Evolutionary conservation across 805 yeast genomes (phyloP).

Genomic region (Diddensiella caesifluorescens): DNA sequence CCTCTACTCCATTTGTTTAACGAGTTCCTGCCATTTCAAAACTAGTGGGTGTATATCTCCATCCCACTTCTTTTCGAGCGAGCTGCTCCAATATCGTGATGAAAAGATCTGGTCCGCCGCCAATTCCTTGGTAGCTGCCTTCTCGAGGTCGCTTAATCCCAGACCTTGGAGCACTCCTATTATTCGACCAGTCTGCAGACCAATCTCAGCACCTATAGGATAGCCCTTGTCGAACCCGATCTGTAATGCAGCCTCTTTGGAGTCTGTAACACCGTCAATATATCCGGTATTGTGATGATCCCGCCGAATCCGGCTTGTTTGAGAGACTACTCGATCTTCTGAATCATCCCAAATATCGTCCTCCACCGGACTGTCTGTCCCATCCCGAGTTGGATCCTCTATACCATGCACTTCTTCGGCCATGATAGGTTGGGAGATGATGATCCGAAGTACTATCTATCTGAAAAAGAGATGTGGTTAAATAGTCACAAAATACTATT

Average conservation of each 20-base stretch:
- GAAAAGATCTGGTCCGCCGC: slow-evolving; percentile 54
- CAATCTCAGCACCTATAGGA: slow-evolving; percentile 68
- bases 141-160: slow-evolving; percentile 30
- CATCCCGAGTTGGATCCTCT: too few relatives aligned
- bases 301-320: slow-evolving; percentile 31
- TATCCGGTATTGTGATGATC: slow-evolving; percentile 77
- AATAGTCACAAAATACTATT: too few relatives aligned
- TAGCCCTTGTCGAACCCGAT: slow-evolving; percentile 77
- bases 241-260: slow-evolving; percentile 68
- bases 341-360: slow-evolving; percentile 2
- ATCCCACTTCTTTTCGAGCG: slow-evolving; percentile 26
- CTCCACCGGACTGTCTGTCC: too few relatives aligned
- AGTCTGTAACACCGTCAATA: slow-evolving; percentile 65
- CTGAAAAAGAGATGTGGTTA: too few relatives aligned
- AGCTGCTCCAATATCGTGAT: slow-evolving; percentile 46
- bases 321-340: slow-evolving; percentile 9
- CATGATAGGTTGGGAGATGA: too few relatives aligned
- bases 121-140: slow-evolving; percentile 42
- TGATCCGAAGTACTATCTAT: too few relatives aligned
- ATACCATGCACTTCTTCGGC: too few relatives aligned
- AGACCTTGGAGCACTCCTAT: slow-evolving; percentile 48
- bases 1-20: slow-evolving; percentile 1
- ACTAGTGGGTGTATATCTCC: slow-evolving; percentile 38
- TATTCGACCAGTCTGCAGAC: slow-evolving; percentile 58
- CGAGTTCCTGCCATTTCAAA: slow-evolving; percentile 39